Base-by-base conservation (phyloP, 2,329 filamentous ascomycete species). In the Orbilia brochopaga region DNA sequence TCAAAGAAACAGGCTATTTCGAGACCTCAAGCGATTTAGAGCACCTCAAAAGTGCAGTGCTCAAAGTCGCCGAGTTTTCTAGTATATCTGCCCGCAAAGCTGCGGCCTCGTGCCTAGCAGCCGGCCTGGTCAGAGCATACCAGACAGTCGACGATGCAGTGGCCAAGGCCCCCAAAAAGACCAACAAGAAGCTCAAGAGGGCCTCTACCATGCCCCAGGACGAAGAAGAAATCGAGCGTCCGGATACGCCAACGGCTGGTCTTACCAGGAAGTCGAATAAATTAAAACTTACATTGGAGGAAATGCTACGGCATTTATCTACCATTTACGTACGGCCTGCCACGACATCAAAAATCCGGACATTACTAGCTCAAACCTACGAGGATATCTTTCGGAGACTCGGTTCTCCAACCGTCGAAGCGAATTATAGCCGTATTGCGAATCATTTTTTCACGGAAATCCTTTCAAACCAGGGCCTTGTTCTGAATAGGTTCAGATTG, bases 21-120 rank as follows among this genome's bases (percentile, higher is more conserved):
- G 88, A 92, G 77, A 96, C 95, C 77, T 87, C 89, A 13, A 88
- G 85, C 78, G 94, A 99, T 78, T 96, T 96, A 77, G 94, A 99
- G 75, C 91, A 90, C 78, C 81, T 97, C 19, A 92, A 93, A 79
- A 85, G 85, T 35, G 86, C 89, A 4, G 82, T 95, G 15, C 94
- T 92, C 85, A 97, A 96, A 79, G 85, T 89, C 0, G 88, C 95
- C 69, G 94, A 99, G 76, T 92, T 88, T 37, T 80, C 87, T 0
- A 90, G 88, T 54, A 81, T 87, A 0, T 84, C 88, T 27, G 91
- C 96, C 57, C 86, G 94, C 70, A 90, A 93, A 79, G 90, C 92
- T 1, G 91, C 91, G 2, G 92, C 92, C 5, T 90, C 91, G 62
- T 93, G 90, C 78, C 83, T 97, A 66, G 90, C 92, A 8, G 87